phyloP scores from a whole-genome alignment of 75 land plant genomes.

The Cupressus sempervirens region DNA sequence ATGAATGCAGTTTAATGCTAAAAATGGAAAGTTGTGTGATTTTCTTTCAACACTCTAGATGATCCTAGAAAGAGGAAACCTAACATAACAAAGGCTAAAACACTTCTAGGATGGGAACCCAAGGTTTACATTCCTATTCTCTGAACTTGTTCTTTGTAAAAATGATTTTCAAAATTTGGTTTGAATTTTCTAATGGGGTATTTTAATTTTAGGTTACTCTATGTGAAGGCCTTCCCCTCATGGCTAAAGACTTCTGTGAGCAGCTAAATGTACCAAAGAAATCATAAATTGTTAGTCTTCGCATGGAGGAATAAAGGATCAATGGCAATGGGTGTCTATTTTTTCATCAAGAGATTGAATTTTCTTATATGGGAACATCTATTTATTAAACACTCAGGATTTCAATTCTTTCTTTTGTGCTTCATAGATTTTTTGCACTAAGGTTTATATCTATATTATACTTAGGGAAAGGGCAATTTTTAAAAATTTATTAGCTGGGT shows the following conservation, averaged over 20 bases:
- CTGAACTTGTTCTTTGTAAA: not conserved
- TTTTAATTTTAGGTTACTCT: conserved; percentile 33
- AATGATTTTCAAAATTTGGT: not conserved
- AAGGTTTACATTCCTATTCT: conserved; percentile 20
- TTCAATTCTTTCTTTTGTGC: not conserved
- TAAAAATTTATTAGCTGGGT: not conserved
- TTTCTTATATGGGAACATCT: not conserved
- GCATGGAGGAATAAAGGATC: not conserved
- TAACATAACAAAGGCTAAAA: conserved; percentile 71
- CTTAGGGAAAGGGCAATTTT: not conserved
- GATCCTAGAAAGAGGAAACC: conserved; percentile 96
- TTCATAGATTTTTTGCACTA: not conserved
- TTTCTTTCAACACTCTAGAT: conserved; percentile 58
- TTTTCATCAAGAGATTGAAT: not conserved
- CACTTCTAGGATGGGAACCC: conserved; percentile 84
- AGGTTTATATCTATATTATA: not conserved
- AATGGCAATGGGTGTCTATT: not conserved
- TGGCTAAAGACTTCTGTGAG: conserved; percentile 77
- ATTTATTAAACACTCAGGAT: not conserved
- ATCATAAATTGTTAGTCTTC: not conserved
- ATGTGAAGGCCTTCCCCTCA: conserved; percentile 83
- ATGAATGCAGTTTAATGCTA: not conserved
- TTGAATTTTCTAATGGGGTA: not conserved
- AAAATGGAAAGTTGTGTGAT: not conserved
- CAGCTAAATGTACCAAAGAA: conserved; percentile 51